Percentiles rank a stretch among this genome's conserved stretches.
Evolutionary conservation across 208 protist genomes (phyloP).

Genomic region (Acanthamoeba castellanii): DNA sequence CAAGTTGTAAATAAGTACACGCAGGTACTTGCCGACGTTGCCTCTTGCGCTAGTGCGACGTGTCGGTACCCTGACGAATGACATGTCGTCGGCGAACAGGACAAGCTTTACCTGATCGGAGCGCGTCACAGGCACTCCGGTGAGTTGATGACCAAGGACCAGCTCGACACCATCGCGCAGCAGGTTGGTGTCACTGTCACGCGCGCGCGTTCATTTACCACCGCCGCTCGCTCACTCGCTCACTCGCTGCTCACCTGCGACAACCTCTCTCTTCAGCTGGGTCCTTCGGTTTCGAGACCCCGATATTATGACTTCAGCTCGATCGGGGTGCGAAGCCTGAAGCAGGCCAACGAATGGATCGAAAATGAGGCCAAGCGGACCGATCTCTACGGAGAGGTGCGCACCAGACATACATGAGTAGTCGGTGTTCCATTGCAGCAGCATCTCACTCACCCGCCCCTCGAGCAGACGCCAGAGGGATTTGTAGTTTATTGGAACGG

Average conservation of each 20-base stretch:
- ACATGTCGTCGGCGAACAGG: neutral
- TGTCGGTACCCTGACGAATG: too few relatives aligned
- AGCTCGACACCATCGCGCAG: neutral
- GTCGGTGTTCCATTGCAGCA: too few relatives aligned
- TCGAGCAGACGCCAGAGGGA: conserved; percentile 36
- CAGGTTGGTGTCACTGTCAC: neutral
- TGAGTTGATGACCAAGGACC: neutral
- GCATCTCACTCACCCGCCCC: neutral
- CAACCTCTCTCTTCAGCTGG: neutral
- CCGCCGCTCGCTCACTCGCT: neutral
- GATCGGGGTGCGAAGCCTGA: neutral
- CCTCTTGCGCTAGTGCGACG: neutral
- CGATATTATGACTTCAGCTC: neutral
- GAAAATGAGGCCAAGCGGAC: conserved; percentile 64
- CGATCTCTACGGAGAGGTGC: conserved; percentile 61
- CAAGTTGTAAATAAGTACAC: conserved; percentile 63
- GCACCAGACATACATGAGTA: too few relatives aligned
- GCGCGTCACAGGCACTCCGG: conserved; percentile 20
- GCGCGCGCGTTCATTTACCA: neutral
- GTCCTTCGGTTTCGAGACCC: neutral
- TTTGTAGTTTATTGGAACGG: conserved; percentile 60
- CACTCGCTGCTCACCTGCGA: neutral
- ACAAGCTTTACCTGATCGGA: conserved; percentile 51
- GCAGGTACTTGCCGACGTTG: neutral
- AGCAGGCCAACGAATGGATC: conserved; percentile 33